Evolutionary conservation across 768 basidiomycete species (phyloP).

Genomic region (Mycena belliarum): DNA sequence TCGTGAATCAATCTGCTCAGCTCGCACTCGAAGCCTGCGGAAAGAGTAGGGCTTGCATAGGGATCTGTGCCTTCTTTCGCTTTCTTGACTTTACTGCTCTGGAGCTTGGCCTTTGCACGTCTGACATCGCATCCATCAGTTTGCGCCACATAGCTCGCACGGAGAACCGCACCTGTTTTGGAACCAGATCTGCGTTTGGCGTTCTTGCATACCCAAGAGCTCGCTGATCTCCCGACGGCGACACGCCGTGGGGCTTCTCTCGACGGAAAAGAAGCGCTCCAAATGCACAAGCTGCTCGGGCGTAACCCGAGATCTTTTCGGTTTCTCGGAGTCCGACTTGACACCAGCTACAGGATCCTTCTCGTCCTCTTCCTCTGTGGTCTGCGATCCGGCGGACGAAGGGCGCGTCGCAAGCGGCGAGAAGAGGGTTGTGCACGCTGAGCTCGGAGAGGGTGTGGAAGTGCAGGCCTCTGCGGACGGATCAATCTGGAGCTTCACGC

Average conservation of each 20-base stretch:
- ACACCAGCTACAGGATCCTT: constrained; percentile 34
- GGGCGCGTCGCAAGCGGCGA: constrained; percentile 33
- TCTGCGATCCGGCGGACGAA: constrained; percentile 26
- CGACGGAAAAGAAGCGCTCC: constrained; percentile 66
- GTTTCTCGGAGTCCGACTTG: constrained; percentile 53
- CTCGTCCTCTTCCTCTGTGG: constrained; percentile 32
- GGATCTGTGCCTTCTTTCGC: constrained; percentile 36
- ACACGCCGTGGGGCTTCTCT: constrained; percentile 72
- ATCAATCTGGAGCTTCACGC: constrained; percentile 24
- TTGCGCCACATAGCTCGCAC: neutral
- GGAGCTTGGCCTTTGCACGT: constrained; percentile 80
- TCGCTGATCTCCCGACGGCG: constrained; percentile 74
- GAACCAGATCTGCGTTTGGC: constrained; percentile 90
- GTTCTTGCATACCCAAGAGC: constrained; percentile 78
- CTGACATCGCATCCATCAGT: constrained; percentile 37
- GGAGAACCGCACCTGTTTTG: constrained; percentile 65
- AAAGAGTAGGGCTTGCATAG: constrained; percentile 52
- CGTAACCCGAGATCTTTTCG: constrained; percentile 77
- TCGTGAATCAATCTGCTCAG: constrained; percentile 71
- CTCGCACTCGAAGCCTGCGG: constrained; percentile 56
- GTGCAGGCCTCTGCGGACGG: constrained; percentile 11
- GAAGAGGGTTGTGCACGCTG: constrained; percentile 25
- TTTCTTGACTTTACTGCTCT: constrained; percentile 56
- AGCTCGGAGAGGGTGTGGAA: constrained; percentile 29
- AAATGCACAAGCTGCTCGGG: constrained; percentile 78